Evolutionary conservation across 225 moss, liverwort and hornwort species (phyloP).

Genomic region (Straminergon stramineum): DNA sequence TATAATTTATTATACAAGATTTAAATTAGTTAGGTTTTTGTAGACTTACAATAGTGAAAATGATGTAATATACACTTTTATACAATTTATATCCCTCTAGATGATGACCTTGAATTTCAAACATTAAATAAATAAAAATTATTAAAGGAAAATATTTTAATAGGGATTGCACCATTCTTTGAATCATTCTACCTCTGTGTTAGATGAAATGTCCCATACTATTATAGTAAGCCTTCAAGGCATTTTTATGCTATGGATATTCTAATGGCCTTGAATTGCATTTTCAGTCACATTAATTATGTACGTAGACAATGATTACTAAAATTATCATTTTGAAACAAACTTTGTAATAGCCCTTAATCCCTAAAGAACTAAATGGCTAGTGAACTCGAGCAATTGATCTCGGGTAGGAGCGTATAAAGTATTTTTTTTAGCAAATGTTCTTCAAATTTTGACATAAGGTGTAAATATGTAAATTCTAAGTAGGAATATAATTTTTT

Average conservation of each 20-base stretch:
- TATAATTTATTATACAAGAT: background rate
- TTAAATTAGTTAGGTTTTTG: background rate
- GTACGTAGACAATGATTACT: background rate
- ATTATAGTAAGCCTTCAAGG: background rate
- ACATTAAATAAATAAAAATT: background rate
- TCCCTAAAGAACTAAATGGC: no score
- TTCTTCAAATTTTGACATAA: no score
- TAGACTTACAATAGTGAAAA: background rate
- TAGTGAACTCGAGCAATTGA: no score
- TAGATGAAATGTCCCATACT: background rate
- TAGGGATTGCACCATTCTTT: background rate
- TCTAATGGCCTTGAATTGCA: fast-evolving
- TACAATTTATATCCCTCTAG: background rate
- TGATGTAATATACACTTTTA: background rate
- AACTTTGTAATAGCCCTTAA: background rate
- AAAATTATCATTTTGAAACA: background rate
- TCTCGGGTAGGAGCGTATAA: no score
- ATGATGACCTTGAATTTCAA: background rate
- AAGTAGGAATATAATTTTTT: no score
- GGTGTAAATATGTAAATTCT: no score
- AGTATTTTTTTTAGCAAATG: no score
- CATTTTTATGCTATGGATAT: background rate
- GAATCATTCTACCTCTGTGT: fast-evolving
- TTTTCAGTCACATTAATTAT: background rate
- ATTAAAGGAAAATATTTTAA: background rate